phyloP scores from a whole-genome alignment of 257 asterid genomes.

The Rehmannia glutinosa region DNA sequence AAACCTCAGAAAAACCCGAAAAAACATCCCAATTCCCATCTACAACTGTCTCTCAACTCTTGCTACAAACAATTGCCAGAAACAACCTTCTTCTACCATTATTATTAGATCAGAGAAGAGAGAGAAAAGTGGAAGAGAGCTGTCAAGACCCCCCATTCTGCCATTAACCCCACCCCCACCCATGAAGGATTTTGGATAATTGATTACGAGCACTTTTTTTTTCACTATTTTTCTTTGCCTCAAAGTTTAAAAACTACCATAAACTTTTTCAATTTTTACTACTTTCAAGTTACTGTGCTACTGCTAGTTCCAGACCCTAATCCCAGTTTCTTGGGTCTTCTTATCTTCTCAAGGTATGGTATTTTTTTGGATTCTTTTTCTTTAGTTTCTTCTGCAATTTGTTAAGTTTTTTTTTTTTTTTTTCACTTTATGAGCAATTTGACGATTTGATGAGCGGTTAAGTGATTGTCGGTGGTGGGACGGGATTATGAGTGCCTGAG shows the following conservation, averaged over 20 bases:
- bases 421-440: neutral
- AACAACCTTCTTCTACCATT: conserved; percentile 17
- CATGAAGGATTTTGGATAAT: neutral
- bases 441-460: conserved; percentile 5
- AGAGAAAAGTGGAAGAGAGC: conserved; percentile 13
- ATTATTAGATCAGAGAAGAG: conserved; percentile 15
- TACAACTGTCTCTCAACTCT: conserved; percentile 17
- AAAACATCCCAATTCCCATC: neutral
- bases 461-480: neutral
- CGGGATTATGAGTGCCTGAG: neutral
- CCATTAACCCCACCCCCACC: no score
- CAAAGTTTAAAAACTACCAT: conserved; percentile 5
- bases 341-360: conserved; percentile 14
- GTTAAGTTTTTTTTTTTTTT: neutral
- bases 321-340: neutral
- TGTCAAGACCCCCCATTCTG: no score
- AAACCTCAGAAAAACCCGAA: conserved; percentile 7
- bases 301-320: conserved; percentile 1
- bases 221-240: neutral
- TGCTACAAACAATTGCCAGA: conserved; percentile 6
- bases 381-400: neutral
- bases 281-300: conserved; percentile 11
- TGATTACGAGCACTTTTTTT: neutral
- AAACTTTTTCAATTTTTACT: neutral
- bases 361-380: neutral